Conservation (phyloP, 2,329 filamentous ascomycete genomes). For the Alternaria rosae region DNA sequence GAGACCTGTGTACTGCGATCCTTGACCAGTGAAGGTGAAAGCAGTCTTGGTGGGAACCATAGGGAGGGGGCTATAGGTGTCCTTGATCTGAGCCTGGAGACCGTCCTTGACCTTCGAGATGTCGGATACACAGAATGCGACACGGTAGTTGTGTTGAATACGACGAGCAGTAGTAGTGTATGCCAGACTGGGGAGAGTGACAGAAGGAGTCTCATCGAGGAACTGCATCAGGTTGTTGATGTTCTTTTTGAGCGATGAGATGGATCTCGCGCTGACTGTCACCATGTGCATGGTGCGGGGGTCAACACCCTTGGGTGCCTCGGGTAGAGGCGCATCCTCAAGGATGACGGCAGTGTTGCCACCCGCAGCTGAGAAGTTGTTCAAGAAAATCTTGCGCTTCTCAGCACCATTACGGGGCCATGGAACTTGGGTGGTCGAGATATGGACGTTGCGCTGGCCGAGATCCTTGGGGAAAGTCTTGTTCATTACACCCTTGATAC, state of each 20-base stretch:
- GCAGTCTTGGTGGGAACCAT: slow-evolving; percentile 61
- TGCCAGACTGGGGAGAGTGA: slow-evolving; percentile 57
- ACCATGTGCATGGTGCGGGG: slow-evolving; percentile 57
- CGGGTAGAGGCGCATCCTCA: slow-evolving; percentile 58
- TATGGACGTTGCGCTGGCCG: slow-evolving; percentile 61
- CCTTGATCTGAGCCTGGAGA: slow-evolving; percentile 58
- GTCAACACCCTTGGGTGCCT: slow-evolving; percentile 53
- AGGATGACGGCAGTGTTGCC: slow-evolving; percentile 63
- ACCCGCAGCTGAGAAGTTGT: slow-evolving; percentile 63
- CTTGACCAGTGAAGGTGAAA: slow-evolving; percentile 62
- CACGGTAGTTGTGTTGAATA: slow-evolving; percentile 62
- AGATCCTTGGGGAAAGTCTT: slow-evolving; percentile 63
- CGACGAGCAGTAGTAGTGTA: slow-evolving; percentile 63
- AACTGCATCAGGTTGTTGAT: slow-evolving; percentile 57
- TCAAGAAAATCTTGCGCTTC: slow-evolving; percentile 60
- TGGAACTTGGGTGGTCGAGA: slow-evolving; percentile 55
- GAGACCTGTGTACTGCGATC: slow-evolving; percentile 61
- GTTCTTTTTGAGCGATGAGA: slow-evolving; percentile 61
- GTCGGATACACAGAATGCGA: slow-evolving; percentile 57
- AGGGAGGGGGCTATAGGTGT: slow-evolving; percentile 60
- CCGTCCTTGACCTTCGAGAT: slow-evolving; percentile 57
- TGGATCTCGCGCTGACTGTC: slow-evolving; percentile 60
- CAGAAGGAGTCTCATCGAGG: slow-evolving; percentile 54
- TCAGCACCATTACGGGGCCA: slow-evolving; percentile 58
- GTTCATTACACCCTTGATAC: slow-evolving; percentile 64